Base-by-base conservation (phyloP, 345 rosid species). In the Draba incana region DNA sequence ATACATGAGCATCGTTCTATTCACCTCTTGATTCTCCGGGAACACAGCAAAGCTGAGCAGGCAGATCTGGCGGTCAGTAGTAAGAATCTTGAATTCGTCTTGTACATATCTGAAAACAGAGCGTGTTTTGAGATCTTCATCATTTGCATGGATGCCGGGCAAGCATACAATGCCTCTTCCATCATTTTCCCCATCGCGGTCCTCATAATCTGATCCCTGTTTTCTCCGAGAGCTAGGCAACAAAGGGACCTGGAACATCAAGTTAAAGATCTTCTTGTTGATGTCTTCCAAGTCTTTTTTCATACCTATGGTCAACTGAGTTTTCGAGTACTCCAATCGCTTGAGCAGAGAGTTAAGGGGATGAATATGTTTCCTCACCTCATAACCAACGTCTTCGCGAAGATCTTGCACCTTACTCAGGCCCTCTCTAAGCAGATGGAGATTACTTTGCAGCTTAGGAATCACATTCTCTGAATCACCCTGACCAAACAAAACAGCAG, bases 11-110 rank as follows among this genome's bases (percentile, higher is more conserved):
- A 78, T 41, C 44, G 81, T 80, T 60, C 72, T 80, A 33, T 75
- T 79, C 14, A 83, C 66, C 62, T 70, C 79, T 6, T 75, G 78
- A 31, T 78, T 69, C 58, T 81, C 78, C 0, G 86, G 84, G 60
- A 85, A 85, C 33, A 78, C 64, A 2, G 79, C 68, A 13, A 81
- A 85, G 16, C 61, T 79, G 28, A 80, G 57, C 70, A 86, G 51
- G 68, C 79, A 82, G 30, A 70, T 31, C 79, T 23, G 65, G 3
- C 16, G 2, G 2, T 30, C 3, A 3, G 0, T 6, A 14, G 33
- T 10, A 57, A 85, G 83, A 0, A 15, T 1, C 4, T 28, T 8
- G 16, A 71, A 77, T 1, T 47, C 31, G 3, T 5, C 27, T 44
- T 5, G 2, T 2, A 78, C 65, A 14, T 64, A 10, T 64, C 7